Evolutionary conservation across 805 yeast species (phyloP), one percentile per base, ranked within the genome.

Genomic region (Saccharomycopsis microspora): DNA sequence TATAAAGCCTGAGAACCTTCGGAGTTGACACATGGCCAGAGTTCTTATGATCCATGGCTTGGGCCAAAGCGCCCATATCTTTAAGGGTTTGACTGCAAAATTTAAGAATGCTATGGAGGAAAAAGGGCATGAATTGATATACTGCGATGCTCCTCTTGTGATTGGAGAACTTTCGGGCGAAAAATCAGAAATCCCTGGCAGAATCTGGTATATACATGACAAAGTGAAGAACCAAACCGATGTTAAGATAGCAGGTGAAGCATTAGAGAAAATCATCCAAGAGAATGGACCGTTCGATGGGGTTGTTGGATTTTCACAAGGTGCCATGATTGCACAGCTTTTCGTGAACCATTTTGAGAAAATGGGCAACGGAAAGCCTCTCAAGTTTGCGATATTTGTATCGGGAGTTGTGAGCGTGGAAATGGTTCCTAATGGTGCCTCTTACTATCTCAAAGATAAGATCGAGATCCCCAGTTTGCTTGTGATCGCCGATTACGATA

Each of bases 241-340:
- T 19, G 19, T 19, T 19, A 19, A 19, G 19, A 19, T 19, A 19
- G 75, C 81, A 6, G 61, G 83, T 10, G 64, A 61, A 10, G 58
- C 66, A 43, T 75, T 71, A 40, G 67, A 68, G 32, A 63, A 69
- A 30, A 75, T 78, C 52, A 70, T 85, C 42, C 66, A 71, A 29
- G 69, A 72, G 45, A 76, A 85, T 42, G 87, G 86, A 1, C 97
- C 97, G 1, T 85, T 86, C 55, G 82, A 81, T 29, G 98, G 97
- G 4, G 65, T 90, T 29, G 65, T 93, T 39, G 97, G 97, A 1
- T 90, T 90, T 61, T 82, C 94, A 6, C 97, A 93, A 63, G 98
- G 98, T 53, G 94, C 97, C 4, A 95, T 90, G 1, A 66, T 90
- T 33, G 80, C 86, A 0, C 85, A 90, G 1, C 68, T 85, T 29